Conservation (phyloP, 2,329 filamentous ascomycete genomes). For the Anthostomella pinea region DNA sequence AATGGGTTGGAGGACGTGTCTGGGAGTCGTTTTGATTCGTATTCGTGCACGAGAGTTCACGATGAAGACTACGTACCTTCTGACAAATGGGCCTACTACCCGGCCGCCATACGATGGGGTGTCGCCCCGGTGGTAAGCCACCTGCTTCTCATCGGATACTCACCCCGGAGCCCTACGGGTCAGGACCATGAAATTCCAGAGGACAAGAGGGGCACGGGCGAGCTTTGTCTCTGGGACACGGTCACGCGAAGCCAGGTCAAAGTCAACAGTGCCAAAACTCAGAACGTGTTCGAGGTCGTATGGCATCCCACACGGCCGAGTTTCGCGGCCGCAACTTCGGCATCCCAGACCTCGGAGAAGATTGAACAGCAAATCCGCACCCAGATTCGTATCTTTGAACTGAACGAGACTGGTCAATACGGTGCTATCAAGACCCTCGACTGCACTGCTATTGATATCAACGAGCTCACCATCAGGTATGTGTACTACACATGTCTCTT, state of each 20-base stretch:
- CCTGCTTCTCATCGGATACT: slow-evolving; percentile 60
- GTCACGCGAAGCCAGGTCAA: slow-evolving; percentile 40
- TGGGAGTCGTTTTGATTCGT: slow-evolving; percentile 24
- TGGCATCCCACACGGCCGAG: slow-evolving; percentile 57
- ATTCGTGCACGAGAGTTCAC: slow-evolving; percentile 31
- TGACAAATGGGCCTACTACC: slow-evolving; percentile 60
- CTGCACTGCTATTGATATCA: slow-evolving; percentile 59
- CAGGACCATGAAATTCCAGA: slow-evolving; percentile 59
- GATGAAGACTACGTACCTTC: slow-evolving; percentile 32
- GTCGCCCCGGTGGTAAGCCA: slow-evolving; percentile 42
- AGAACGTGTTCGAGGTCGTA: slow-evolving; percentile 62
- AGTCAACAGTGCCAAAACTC: slow-evolving; percentile 49
- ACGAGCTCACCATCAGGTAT: slow-evolving; percentile 56
- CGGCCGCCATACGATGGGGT: slow-evolving; percentile 63
- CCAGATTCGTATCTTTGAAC: slow-evolving; percentile 55
- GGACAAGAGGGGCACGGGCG: slow-evolving; percentile 55
- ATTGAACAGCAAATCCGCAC: slow-evolving; percentile 46
- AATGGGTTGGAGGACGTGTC: slow-evolving; percentile 7
- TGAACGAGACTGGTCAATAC: slow-evolving; percentile 35
- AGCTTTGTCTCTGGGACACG: slow-evolving; percentile 60
- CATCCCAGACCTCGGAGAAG: slow-evolving; percentile 40
- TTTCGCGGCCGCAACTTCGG: slow-evolving; percentile 59
- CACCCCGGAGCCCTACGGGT: slow-evolving; percentile 50
- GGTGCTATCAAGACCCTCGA: slow-evolving; percentile 53
- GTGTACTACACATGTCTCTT: slow-evolving; percentile 6